These are phyloP conservation scores for Leishmania major DNA, from an alignment of 208 protist genomes.

Conservation along the genomic window DNA sequence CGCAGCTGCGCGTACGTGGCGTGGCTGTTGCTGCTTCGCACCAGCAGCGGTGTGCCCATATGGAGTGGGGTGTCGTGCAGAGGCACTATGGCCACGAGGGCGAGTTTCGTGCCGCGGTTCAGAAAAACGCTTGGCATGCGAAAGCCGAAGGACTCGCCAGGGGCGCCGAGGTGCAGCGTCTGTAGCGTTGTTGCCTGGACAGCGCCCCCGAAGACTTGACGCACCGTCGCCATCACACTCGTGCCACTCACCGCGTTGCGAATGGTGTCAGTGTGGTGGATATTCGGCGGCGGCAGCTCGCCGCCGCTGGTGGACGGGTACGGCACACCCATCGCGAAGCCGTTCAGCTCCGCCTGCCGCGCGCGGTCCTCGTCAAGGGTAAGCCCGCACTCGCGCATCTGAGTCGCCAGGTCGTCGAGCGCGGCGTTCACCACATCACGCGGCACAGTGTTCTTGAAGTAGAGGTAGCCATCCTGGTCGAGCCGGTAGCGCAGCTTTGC, in stretches of 20 bases:
- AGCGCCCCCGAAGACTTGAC: conserved; percentile 84
- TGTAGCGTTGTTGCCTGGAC: conserved; percentile 62
- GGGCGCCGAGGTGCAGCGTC: conserved; percentile 71
- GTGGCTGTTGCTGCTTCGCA: conserved; percentile 77
- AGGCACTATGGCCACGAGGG: conserved; percentile 72
- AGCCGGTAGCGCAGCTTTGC: conserved; percentile 80
- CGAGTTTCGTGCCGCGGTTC: conserved; percentile 83
- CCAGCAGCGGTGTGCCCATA: conserved; percentile 76
- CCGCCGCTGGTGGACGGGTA: conserved; percentile 41
- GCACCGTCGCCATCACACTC: conserved; percentile 81
- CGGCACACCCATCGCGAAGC: conserved; percentile 76
- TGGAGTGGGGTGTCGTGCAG: conserved; percentile 81
- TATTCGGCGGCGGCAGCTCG: conserved; percentile 57
- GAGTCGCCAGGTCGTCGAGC: conserved; percentile 66
- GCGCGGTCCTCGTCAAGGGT: conserved; percentile 53
- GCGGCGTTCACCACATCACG: conserved; percentile 56
- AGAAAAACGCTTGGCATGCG: conserved; percentile 77
- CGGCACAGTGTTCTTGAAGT: conserved; percentile 81
- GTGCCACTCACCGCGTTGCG: conserved; percentile 73
- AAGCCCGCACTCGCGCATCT: conserved; percentile 69
- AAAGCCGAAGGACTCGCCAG: conserved; percentile 71
- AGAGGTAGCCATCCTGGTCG: conserved; percentile 86
- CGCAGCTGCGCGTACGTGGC: conserved; percentile 63
- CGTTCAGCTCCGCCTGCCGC: conserved; percentile 41
- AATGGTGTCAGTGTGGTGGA: conserved; percentile 65